Evolutionary conservation across 768 basidiomycete genomes (phyloP), one percentile per base, ranked within the genome.

Genomic region (Leccinum aurantiacum): DNA sequence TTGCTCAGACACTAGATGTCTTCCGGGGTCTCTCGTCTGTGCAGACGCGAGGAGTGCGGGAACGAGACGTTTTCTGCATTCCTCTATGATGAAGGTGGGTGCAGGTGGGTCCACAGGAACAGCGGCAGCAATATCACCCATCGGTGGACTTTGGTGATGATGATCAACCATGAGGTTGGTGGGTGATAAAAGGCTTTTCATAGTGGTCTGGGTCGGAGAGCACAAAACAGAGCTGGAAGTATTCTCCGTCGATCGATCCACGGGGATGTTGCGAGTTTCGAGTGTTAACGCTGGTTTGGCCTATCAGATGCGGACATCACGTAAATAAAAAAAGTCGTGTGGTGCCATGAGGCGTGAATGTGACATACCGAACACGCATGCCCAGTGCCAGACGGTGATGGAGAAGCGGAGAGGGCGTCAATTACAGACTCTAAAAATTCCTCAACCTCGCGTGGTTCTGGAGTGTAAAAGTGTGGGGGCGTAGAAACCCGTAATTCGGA

Each of bases 351-450:
- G 65, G 59, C 19, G 27, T 6, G 14, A 17, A 17, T 17, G 9
- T 33, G 33, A 69, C 71, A 25, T 64, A 74, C 72, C 70, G 41
- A 60, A 60, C 35, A 49, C 60, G 59, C 55, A 57, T 44, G 29
- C 2, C 4, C 41, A n/a, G 60, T n/a, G 17, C 48, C 19, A 17
- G 55, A 14, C 7, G n/a, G 25, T 9, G 53, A 41, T 24, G 62
- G 49, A 27, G 35, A 31, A 11, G 53, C 19, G 0, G 58, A 27
- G 13, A 56, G 58, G n/a, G 56, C 46, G 52, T 56, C 56, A 49
- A 71, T 61, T 62, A 71, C 69, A 27, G 67, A 69, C 61, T 67
- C 60, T 56, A 70, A 37, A 49, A 70, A 70, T 14, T 63, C 53
- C 29, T 71, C 69, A 27, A 71, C 69, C 46, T 70, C 69, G 19